phyloP scores from a whole-genome alignment of 2,329 filamentous ascomycete genomes.

The Chaetomium sp. region DNA sequence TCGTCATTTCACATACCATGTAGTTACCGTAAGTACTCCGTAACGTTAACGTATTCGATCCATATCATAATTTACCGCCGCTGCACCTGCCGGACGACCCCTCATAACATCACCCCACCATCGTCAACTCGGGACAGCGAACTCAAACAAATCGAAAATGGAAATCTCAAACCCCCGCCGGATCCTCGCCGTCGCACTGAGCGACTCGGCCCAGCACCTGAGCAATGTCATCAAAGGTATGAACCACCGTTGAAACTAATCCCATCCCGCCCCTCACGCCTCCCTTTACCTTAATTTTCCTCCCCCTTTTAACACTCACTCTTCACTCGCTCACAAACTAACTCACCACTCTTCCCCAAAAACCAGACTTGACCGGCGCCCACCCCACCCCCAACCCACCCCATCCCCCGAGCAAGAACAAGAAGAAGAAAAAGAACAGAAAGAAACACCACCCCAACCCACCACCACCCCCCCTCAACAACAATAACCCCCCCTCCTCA shows the following conservation, averaged over 20 bases:
- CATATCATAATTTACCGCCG: neutral
- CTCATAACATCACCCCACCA: neutral
- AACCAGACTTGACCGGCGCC: constrained; percentile 40
- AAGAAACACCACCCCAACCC: constrained; percentile 29
- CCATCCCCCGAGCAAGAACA: neutral
- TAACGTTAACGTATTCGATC: neutral
- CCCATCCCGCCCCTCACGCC: neutral
- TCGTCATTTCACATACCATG: neutral
- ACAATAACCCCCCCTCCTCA: neutral
- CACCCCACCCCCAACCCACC: constrained; percentile 11
- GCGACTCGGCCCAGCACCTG: constrained; percentile 50
- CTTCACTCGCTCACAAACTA: constrained; percentile 4
- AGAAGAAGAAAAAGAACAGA: neutral
- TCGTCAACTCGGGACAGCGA: neutral
- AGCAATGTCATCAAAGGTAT: constrained; percentile 57
- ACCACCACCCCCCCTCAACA: constrained; percentile 27
- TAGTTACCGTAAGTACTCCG: neutral
- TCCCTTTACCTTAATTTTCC: neutral
- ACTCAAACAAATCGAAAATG: neutral
- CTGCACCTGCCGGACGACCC: neutral
- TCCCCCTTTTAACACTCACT: too few relatives aligned
- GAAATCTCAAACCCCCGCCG: constrained; percentile 56
- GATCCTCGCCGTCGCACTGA: constrained; percentile 59
- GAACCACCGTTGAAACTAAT: constrained; percentile 1
- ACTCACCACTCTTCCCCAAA: neutral